Conservation (phyloP, 2,329 filamentous ascomycete species). For the Plenodomus biglobosus region DNA sequence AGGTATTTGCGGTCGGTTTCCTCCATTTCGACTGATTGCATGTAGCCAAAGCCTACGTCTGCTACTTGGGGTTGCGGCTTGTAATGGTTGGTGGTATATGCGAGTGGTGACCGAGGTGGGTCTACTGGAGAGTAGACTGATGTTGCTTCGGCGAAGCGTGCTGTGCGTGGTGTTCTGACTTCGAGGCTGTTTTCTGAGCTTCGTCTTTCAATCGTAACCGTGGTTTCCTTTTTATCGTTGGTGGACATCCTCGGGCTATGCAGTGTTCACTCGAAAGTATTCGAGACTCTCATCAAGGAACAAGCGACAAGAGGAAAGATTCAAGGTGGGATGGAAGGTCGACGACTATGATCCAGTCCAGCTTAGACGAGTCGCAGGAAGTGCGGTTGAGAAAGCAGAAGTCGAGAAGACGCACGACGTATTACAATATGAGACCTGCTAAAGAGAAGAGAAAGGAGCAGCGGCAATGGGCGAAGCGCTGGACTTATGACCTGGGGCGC, state of each 20-base stretch:
- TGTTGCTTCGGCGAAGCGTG: conserved; percentile 80
- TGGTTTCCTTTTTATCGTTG: conserved; percentile 48
- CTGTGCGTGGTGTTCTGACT: conserved; percentile 68
- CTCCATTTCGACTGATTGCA: conserved; percentile 61
- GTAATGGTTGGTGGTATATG: conserved; percentile 59
- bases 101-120: conserved; percentile 48
- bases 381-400: conserved; percentile 23
- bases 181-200: conserved; percentile 47
- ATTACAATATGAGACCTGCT: conserved; percentile 49
- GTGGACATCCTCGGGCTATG: conserved; percentile 49
- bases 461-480: conserved; percentile 41
- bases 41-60: conserved; percentile 92
- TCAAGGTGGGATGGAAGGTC: conserved; percentile 33
- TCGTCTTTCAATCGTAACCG: conserved; percentile 47
- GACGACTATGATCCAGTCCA: conserved; percentile 44
- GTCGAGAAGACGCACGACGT: conserved; percentile 38
- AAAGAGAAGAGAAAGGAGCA: conserved; percentile 39
- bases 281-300: conserved; percentile 40
- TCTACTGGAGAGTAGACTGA: conserved; percentile 77
- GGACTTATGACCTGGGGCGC: conserved; percentile 47
- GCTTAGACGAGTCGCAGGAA: conserved; percentile 41
- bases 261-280: conserved; percentile 32
- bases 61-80: conserved; percentile 70
- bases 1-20: conserved; percentile 51
- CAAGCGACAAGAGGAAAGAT: conserved; percentile 10